These are phyloP conservation scores for Ceratocystis destructans DNA, from an alignment of 2,329 filamentous ascomycete species.

Conservation along the genomic window DNA sequence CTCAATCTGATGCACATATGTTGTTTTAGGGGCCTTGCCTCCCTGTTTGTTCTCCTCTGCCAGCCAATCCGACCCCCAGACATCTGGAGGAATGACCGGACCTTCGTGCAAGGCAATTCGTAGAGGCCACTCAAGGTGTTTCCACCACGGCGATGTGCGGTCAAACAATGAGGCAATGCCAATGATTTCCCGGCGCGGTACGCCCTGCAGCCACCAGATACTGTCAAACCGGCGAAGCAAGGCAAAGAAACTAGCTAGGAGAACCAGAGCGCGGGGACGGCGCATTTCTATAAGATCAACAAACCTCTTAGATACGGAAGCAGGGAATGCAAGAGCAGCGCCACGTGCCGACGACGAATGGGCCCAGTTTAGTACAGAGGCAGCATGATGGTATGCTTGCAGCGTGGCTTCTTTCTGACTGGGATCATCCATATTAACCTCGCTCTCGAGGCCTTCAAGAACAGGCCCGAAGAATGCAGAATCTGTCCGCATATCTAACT, in stretches of 20 bases:
- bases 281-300: constrained; percentile 46
- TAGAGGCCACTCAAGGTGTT: constrained; percentile 47
- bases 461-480: constrained; percentile 48
- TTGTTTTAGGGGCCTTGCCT: constrained; percentile 18
- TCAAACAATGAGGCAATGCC: constrained; percentile 48
- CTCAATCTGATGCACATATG: constrained; percentile 27
- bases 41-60: constrained; percentile 29
- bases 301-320: constrained; percentile 47
- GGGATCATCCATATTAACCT: constrained; percentile 27
- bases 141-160: constrained; percentile 46
- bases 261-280: constrained; percentile 47
- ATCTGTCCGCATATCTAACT: constrained; percentile 39
- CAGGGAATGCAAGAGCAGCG: constrained; percentile 48
- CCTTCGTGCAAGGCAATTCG: constrained; percentile 45
- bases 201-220: constrained; percentile 58
- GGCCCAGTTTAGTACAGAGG: constrained; percentile 54
- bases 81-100: constrained; percentile 38
- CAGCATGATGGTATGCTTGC: constrained; percentile 48
- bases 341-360: constrained; percentile 46
- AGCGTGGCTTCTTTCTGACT: constrained; percentile 26
- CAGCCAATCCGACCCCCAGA: constrained; percentile 43
- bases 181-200: constrained; percentile 50
- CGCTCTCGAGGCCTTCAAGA: constrained; percentile 43
- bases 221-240: constrained; percentile 47
- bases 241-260: constrained; percentile 54